phyloP scores from a whole-genome alignment of 2,329 filamentous ascomycete species.

The Zelopaecilomyces penicillatus region DNA sequence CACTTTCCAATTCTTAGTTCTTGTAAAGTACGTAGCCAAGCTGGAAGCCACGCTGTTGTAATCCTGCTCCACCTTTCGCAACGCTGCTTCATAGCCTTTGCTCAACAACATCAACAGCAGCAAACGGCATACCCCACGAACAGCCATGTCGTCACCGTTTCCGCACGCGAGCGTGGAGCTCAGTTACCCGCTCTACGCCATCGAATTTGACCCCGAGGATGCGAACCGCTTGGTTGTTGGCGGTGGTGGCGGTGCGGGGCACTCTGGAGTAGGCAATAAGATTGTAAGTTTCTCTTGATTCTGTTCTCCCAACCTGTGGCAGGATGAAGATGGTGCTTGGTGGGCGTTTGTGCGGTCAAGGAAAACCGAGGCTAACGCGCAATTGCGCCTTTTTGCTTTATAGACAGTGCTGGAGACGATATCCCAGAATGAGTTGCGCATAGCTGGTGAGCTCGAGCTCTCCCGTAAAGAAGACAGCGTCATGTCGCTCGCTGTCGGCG shows the following conservation, averaged over 20 bases:
- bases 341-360: background rate
- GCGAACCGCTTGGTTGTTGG: slow-evolving; percentile 69
- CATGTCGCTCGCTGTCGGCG: slow-evolving; percentile 67
- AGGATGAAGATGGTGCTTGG: background rate
- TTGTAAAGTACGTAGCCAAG: too few relatives aligned
- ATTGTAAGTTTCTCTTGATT: slow-evolving; percentile 48
- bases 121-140: background rate
- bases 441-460: slow-evolving; percentile 66
- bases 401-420: slow-evolving; percentile 67
- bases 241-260: slow-evolving; percentile 77
- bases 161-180: slow-evolving; percentile 56
- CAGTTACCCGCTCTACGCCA: slow-evolving; percentile 76
- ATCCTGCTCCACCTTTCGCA: background rate
- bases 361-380: background rate
- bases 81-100: background rate
- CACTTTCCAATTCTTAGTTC: too few relatives aligned
- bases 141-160: slow-evolving; percentile 31
- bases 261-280: slow-evolving; percentile 77
- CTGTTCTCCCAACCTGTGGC: background rate
- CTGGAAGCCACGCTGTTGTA: background rate
- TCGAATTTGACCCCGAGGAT: slow-evolving; percentile 80
- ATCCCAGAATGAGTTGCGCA: slow-evolving; percentile 52
- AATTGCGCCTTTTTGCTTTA: slow-evolving; percentile 9
- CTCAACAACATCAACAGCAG: background rate
- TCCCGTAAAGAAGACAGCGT: slow-evolving; percentile 83